Conservation (phyloP, 129 eudicot species). For the Flaveria robusta region DNA sequence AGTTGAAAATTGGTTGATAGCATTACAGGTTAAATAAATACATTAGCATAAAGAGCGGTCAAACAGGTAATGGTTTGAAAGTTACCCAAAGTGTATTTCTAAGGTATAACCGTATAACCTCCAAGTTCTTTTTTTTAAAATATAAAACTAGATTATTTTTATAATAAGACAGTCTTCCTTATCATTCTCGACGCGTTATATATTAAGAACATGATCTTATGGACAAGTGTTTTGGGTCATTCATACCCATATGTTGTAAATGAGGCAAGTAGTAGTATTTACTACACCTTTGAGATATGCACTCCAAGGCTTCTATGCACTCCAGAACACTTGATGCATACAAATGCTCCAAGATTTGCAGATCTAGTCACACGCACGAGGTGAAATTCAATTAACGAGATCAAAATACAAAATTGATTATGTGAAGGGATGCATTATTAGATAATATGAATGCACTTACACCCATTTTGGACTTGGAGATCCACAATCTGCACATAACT, state of each 20-base stretch:
- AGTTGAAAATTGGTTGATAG: conserved; percentile 8
- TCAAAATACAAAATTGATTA: not conserved
- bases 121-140: not conserved
- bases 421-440: not conserved
- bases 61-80: not conserved
- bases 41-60: not conserved
- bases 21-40: not conserved
- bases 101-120: not conserved
- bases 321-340: conserved; percentile 97
- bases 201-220: not conserved
- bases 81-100: not conserved
- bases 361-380: conserved; percentile 55
- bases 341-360: conserved; percentile 71
- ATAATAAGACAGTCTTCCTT: too few species aligned
- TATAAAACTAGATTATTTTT: not conserved
- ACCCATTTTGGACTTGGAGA: conserved; percentile 93
- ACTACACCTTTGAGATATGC: conserved; percentile 82
- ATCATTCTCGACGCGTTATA: not conserved
- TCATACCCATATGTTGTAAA: not conserved
- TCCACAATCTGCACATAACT: conserved; percentile 89
- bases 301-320: conserved; percentile 98
- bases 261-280: conserved; percentile 16
- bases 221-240: not conserved
- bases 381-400: not conserved
- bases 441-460: conserved; percentile 57